phyloP scores from a whole-genome alignment of 1,284 basidiomycete genomes.

The Cryptococcus sp. region DNA sequence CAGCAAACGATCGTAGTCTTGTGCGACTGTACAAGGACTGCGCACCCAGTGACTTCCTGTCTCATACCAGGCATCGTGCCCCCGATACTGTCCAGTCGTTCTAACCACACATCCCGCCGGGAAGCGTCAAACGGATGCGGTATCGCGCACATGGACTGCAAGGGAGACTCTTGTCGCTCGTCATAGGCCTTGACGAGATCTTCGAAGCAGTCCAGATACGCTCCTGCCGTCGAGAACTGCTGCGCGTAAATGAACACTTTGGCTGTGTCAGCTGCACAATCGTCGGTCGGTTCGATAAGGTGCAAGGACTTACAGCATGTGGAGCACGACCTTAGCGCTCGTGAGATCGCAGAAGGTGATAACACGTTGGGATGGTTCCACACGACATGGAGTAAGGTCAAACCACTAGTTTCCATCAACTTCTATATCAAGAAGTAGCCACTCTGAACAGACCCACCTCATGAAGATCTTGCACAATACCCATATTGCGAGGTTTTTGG shows the following conservation, averaged over 20 bases:
- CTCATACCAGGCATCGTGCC: slow-evolving; percentile 9
- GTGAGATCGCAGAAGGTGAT: slow-evolving; percentile 2
- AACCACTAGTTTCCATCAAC: neutral
- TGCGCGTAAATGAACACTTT: slow-evolving; percentile 13
- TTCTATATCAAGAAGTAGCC: neutral
- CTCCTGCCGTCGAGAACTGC: slow-evolving; percentile 10
- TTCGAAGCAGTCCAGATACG: slow-evolving; percentile 11
- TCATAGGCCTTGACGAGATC: slow-evolving; percentile 10
- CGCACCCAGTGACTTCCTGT: slow-evolving; percentile 6
- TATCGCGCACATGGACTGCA: neutral
- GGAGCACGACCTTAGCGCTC: slow-evolving; percentile 8
- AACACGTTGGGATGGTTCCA: slow-evolving; percentile 7
- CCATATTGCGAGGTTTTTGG: slow-evolving; percentile 12
- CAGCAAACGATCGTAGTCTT: neutral
- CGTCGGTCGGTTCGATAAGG: neutral
- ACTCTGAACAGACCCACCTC: slow-evolving; percentile 3
- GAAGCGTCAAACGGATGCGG: neutral
- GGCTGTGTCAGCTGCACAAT: neutral
- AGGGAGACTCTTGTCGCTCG: neutral
- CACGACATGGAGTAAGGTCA: slow-evolving; percentile 8
- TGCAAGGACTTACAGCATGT: slow-evolving; percentile 4
- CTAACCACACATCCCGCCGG: slow-evolving; percentile 6
- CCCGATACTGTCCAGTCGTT: slow-evolving; percentile 6
- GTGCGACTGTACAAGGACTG: neutral
- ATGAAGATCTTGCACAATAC: slow-evolving; percentile 13